These are phyloP conservation scores for Penicillium sp. DNA, from an alignment of 2,329 filamentous ascomycete genomes.

Conservation along the genomic window DNA sequence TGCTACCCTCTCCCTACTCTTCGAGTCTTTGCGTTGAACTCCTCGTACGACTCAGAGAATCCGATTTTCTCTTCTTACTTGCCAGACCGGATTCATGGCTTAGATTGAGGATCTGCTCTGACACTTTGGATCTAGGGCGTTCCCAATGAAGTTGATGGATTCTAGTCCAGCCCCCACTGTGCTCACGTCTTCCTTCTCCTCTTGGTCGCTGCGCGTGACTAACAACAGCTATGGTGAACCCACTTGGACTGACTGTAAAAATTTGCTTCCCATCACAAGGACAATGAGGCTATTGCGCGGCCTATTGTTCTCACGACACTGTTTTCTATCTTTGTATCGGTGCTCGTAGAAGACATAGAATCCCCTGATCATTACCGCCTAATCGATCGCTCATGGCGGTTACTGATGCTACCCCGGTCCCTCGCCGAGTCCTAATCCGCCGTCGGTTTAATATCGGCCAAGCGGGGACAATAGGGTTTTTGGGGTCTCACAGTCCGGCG, in stretches of 20 bases:
- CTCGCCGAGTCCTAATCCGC: neutral
- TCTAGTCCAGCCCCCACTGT: neutral
- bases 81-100: neutral
- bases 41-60: neutral
- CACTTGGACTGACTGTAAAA: neutral
- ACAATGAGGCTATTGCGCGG: neutral
- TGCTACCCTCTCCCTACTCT: constrained; percentile 12
- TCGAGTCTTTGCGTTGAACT: constrained; percentile 7
- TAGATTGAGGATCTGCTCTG: neutral
- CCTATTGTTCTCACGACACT: neutral
- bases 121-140: neutral
- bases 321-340: neutral
- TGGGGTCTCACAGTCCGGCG: neutral
- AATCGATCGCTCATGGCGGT: neutral
- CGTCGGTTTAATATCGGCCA: constrained; percentile 19
- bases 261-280: constrained; percentile 2
- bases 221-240: neutral
- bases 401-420: neutral
- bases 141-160: constrained; percentile 2
- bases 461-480: constrained; percentile 5
- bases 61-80: neutral
- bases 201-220: neutral
- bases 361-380: neutral
- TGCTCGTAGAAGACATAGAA: neutral
- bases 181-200: neutral